Conservation (phyloP, 176 grass and related monocot species). For the Musa beccarii region DNA sequence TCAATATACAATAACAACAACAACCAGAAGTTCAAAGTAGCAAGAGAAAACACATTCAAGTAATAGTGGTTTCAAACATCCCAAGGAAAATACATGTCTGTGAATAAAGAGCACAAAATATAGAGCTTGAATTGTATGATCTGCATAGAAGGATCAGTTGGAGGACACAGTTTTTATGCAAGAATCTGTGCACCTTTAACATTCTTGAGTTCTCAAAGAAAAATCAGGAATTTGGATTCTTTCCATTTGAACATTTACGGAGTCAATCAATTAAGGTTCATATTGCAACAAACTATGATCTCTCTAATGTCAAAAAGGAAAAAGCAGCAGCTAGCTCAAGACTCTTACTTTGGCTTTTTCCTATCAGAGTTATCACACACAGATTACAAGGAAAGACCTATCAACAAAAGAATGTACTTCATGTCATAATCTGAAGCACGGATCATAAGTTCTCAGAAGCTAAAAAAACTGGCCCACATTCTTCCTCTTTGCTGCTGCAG, state of each 20-base stretch:
- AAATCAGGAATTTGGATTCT: background rate
- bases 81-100: no score
- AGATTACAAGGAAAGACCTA: background rate
- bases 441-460: no score
- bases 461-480: background rate
- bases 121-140: no score
- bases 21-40: background rate
- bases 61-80: background rate
- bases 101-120: no score
- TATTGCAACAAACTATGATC: background rate
- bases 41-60: background rate
- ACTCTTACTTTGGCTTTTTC: background rate
- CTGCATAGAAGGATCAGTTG: no score
- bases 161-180: no score
- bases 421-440: background rate
- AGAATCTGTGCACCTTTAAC: background rate
- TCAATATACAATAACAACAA: conserved; percentile 2
- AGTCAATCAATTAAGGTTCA: background rate
- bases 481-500: background rate
- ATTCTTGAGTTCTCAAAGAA: background rate
- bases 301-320: background rate
- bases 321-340: background rate
- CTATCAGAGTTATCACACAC: background rate
- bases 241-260: background rate
- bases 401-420: background rate